Evolutionary conservation across 306 rosid species (phyloP), one percentile per base, ranked within the genome.

Genomic region (Leucaena leucocephala): DNA sequence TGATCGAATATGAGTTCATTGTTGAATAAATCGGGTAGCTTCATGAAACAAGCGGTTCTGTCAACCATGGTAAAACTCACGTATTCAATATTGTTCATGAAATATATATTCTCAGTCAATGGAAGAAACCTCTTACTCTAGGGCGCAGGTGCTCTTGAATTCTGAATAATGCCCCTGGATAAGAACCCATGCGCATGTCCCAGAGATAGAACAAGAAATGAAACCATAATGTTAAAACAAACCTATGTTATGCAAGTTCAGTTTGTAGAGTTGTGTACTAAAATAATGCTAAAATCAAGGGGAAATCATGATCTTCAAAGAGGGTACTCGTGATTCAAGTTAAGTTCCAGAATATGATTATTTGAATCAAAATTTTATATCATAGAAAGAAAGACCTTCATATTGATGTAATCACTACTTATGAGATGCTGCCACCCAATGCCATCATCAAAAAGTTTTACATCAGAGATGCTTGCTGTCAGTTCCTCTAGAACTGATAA

Each of bases 101-200:
- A 15, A 49, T 14, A 49, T 4, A 49, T 14, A 49, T 4, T 49
- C 7, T 49, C n/a, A 27, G 1, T 27, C 1, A 1, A 27, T 27
- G 27, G 36, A 45, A 63, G 44, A 35, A 65, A 43, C 22, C 70
- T 5, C 70, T 66, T 82, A 81, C 94, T 87, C 82, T 89, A 38
- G 91, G 92, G 43, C 83, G 86, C 74, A 89, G 80, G 74, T 88
- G 91, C 69, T 91, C 97, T n/a, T 91, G 97, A 79, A 91, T 74
- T 78, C 81, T 89, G 88, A 83, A 89, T 63, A 49, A 72, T 36
- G 89, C 78, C 34, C 89, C 87, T 4, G 97, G 94, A 13, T 87
- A 78, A 57, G 92, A 88, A 76, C 86, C 86, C 94, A 85, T 91
- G n/a, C 82, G 87, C 77, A 82, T 78, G 81, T 86, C 97, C 97